Evolutionary conservation across 202 grass and related monocot genomes (phyloP), one percentile per base, ranked within the genome.

Genomic region (Musa balbisiana): DNA sequence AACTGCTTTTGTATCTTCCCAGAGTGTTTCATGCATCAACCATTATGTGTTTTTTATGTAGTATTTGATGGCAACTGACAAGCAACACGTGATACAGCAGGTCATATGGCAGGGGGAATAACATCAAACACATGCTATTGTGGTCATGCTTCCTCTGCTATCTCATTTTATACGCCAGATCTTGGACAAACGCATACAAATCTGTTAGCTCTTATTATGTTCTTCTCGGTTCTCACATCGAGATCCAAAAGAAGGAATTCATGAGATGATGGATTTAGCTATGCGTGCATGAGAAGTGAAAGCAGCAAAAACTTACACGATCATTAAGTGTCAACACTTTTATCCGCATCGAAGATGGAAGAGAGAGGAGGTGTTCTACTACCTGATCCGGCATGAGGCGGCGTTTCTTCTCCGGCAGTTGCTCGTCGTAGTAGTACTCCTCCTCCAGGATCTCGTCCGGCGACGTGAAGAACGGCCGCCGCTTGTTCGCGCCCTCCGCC

Each of bases 381-480:
- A 76, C 19, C 49, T 76, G 88, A 72, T 85, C 88, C 64, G 76
- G 64, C 24, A 82, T 91, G 73, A 87, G 85, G 56, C 88, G 79
- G 9, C 88, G 81, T 74, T 91, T 91, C 82, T 69, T 82, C 73
- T 74, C 79, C 10, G 65, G 72, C 52, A 66, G 12, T 10, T 54
- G 74, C 76, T 82, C 80, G 73, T 87, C 82, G 24, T 73, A 5
- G 49, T 60, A 60, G 56, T 60, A 60, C 16, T 60, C 75, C 80
- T 33, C 55, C 79, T 82, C 73, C 69, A 83, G 69, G 74, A 86
- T 73, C 2, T 79, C 81, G 15, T 68, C 76, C 54, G 71, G 51
- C 14, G 53, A 69, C 72, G 24, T 69, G 69, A 85, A 72, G 74
- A 85, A 82, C 65, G 82, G 24, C 63, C 80, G 56, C 56, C 56